Conservation (phyloP, 169 alveolate species). For the Cryptosporidium canis region DNA sequence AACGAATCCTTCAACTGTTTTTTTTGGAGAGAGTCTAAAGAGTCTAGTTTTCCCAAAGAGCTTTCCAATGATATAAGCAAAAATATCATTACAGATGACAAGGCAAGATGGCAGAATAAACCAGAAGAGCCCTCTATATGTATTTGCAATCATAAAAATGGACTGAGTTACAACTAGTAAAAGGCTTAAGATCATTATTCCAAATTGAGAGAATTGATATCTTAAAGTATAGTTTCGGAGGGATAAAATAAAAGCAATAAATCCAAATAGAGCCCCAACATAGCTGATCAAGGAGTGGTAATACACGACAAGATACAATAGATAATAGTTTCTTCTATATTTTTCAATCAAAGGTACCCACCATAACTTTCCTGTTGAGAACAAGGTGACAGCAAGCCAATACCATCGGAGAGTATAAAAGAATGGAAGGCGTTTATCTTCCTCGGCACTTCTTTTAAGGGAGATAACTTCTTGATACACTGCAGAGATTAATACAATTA, state of each 20-base stretch:
- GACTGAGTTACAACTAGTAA: slow-evolving; percentile 83
- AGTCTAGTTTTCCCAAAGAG: slow-evolving; percentile 93
- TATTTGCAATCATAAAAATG: slow-evolving; percentile 87
- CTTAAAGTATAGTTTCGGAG: slow-evolving; percentile 88
- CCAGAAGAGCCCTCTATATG: slow-evolving; percentile 96
- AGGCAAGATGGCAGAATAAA: slow-evolving; percentile 92
- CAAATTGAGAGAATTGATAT: slow-evolving; percentile 94
- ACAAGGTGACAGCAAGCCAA: slow-evolving; percentile 78
- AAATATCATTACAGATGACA: slow-evolving; percentile 93
- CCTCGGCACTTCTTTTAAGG: slow-evolving; percentile 82
- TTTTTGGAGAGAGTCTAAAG: slow-evolving; percentile 95
- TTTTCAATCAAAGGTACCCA: slow-evolving; percentile 72
- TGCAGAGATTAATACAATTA: slow-evolving; percentile 77
- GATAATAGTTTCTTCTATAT: slow-evolving; percentile 65
- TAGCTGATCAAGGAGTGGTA: slow-evolving; percentile 91
- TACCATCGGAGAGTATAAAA: slow-evolving; percentile 83
- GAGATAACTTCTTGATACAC: slow-evolving; percentile 81
- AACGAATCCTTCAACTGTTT: slow-evolving; percentile 98
- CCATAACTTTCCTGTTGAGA: slow-evolving; percentile 77
- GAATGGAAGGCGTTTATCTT: slow-evolving; percentile 78
- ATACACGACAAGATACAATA: slow-evolving; percentile 77
- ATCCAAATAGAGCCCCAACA: slow-evolving; percentile 86
- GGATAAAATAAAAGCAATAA: slow-evolving; percentile 90
- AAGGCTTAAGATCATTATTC: slow-evolving; percentile 83
- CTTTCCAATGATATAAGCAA: slow-evolving; percentile 95